Base-by-base conservation (phyloP, 1,139 yeast species). In the Starmera stellimalicola region DNA sequence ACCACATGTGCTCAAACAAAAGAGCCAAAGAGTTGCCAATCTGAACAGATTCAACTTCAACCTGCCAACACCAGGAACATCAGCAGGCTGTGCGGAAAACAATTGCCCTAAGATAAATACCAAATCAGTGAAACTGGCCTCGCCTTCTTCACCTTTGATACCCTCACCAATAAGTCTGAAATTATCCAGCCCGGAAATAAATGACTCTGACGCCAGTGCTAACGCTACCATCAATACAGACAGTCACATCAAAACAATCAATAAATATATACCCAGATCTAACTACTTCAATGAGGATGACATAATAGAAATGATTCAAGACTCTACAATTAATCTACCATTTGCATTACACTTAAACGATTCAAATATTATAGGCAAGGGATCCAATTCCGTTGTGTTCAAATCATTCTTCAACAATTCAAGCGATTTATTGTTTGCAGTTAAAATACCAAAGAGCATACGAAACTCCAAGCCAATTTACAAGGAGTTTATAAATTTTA, bases 401-500 rank as follows among this genome's bases (percentile, higher is more conserved):
- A 33, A 17, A 6, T 23, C n/a, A 33, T 12, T 27, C 7, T 39
- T 36, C 22, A 14, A 14, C 16, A 18, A 37, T 22, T 26, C 31
- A 8, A 16, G 24, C 11, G 11, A 12, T 18, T n/a, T 9, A 10
- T 27, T 35, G 1, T 42, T 51, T 24, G 63, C 62, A 3, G 38
- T 58, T 2, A 60, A 60, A 37, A 48, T 60, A 5, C 64, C 65
- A 4, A 40, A 37, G 2, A 46, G 49, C 5, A 34, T 37, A 10
- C 51, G 42, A 23, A 50, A 50, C 27, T 45, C 47, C n/a, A 50
- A 47, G 29, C 38, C 41, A 26, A 45, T 60, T 8, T 47, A 53
- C 37, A 48, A 44, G 32, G 65, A 60, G 36, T 42, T 56, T 16
- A 27, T 44, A 27, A 43, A 42, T 26, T 45, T 37, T 33, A 38